phyloP scores from a whole-genome alignment of 2,329 filamentous ascomycete species.

The Lasiodiplodia citricola region DNA sequence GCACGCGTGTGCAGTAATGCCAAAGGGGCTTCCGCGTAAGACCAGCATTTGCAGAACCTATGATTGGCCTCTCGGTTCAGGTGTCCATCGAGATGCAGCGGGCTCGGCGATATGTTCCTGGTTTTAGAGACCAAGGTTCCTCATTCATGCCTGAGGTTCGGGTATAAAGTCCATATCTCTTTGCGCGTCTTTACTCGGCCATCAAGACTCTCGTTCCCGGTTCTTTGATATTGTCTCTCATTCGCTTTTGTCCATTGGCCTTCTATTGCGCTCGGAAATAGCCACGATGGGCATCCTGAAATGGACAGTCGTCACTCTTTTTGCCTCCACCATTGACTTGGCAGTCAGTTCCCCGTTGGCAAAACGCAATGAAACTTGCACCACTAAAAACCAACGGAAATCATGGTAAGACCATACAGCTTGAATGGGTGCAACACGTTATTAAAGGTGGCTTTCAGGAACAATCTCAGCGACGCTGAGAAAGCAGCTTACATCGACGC shows the following conservation, averaged over 20 bases:
- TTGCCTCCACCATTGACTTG: not conserved
- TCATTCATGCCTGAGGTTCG: not conserved
- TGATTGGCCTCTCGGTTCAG: not conserved
- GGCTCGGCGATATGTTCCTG: not conserved
- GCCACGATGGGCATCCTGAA: not conserved
- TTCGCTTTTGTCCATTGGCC: not conserved
- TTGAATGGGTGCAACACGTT: not conserved
- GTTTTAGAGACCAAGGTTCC: not conserved
- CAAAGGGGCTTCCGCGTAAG: not conserved
- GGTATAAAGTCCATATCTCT: not conserved
- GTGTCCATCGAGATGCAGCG: not conserved
- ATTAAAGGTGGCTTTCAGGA: not conserved
- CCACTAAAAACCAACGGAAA: constrained; percentile 6
- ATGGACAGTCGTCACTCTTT: not conserved
- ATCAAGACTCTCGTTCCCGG: not conserved
- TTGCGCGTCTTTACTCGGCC: not conserved
- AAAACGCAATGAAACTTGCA: constrained; percentile 2
- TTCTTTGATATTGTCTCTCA: not conserved
- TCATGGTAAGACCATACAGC: not conserved
- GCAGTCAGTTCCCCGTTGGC: not conserved
- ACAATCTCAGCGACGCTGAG: constrained; percentile 12
- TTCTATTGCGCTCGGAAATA: not conserved
- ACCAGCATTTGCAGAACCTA: not conserved
- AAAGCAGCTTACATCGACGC: constrained; percentile 27
- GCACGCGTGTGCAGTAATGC: constrained; percentile 1